Base-by-base conservation (phyloP, 805 yeast genomes). In the Tetrapisispora namnaoensis region DNA sequence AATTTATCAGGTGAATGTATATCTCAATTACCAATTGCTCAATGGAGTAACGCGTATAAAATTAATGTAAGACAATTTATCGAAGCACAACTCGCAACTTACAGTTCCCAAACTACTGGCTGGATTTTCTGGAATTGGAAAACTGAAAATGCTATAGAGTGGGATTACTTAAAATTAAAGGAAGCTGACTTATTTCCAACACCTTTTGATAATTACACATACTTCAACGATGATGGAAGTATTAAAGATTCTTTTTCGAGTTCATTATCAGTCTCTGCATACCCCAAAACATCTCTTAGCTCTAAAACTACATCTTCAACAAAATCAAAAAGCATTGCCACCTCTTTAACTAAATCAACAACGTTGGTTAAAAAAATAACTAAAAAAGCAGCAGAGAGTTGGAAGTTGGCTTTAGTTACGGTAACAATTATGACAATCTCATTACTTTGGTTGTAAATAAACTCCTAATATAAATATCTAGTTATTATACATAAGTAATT, bases 81-180 rank as follows among this genome's bases (percentile, higher is more conserved):
- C 37, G 86, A 82, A 57, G 78, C 76, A 38, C 88, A 83, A 58
- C 59, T 82, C 47, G 77, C 78, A 44, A 70, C 77, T 28, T 82
- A 72, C 59, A 68, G 67, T 20, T 57, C 61, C n/a, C 55, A 68
- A 47, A 69, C 73, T 35, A 67, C 68, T 11, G 88, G 88, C 0
- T 82, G 82, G 78, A 75, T 82, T 37, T 82, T 81, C 57, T 83
- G 88, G 89, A 78, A 79, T 55, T 82, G 74, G 68, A 82, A 80
- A 60, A 81, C 86, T 0, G 89, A 83, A 57, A 61, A 66, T 48
- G 77, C 85, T 1, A 67, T 77, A 20, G 87, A 81, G 60, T 82
- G 88, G 87, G 86, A 82, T 59, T 75, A 79, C 57, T 59, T 68
- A 48, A 66, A 73, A 46, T 69, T 83, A 55, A 72, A 77, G 9